Base-by-base conservation (phyloP, 2,329 filamentous ascomycete genomes). In the Corniculantispora saksenae region DNA sequence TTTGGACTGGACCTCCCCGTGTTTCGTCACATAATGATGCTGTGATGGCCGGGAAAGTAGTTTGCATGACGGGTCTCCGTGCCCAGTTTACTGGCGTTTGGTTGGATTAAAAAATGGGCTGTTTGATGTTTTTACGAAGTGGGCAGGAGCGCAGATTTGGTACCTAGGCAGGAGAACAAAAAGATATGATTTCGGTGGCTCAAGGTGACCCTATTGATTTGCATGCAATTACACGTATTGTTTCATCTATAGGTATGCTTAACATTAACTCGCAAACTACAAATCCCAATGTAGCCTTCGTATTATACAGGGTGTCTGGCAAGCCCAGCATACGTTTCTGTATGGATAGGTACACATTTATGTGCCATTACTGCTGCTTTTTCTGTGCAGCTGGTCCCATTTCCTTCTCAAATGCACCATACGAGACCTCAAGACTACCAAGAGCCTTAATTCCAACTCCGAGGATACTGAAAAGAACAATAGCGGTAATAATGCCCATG, bases 351-450 rank as follows among this genome's bases (percentile, higher is more conserved):
- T 55, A 23, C 48, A 25, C 27, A 27, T 21, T 32, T 38, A 25
- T 38, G 13, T 19, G 35, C 38, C n/a, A 45, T 71, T 73, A 76
- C 69, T 78, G 71, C 68, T 79, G 75, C 82, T 93, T 97, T 87
- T 94, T 97, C 79, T 96, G 92, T 38, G 91, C 91, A 45, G 88
- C 83, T n/a, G 93, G 92, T 0, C 93, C 92, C 83, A 93, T 97
- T 71, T 97, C 94, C 83, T 97, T 97, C 76, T 96, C 94, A 75
- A 98, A 99, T 1, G 95, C 93, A 68, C 91, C 93, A 77, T 98
- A 98, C 1, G 92, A 91, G 35, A 98, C 92, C 76, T 97, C 85
- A 21, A 99, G 83, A 70, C 92, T 94, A 8, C 86, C 82, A 15
- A 98, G 83, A 17, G 91, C 93, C 66, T 79, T 86, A 63, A 98